A percentile compares a stretch with the other conserved stretches of the same genome.
phyloP scores from a whole-genome alignment of 768 basidiomycete species.

The Leccinum rimulosum region DNA sequence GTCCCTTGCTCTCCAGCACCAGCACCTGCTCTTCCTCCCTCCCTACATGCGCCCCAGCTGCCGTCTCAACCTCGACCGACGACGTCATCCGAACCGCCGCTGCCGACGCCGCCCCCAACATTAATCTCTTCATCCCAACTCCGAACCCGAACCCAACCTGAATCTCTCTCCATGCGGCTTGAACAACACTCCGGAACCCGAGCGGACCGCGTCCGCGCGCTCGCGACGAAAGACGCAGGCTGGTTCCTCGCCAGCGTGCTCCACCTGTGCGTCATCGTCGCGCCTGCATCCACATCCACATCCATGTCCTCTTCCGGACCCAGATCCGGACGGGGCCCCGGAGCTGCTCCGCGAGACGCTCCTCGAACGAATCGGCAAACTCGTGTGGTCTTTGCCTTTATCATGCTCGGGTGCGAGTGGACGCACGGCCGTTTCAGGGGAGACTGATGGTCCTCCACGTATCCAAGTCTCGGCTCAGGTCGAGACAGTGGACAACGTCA shows the following conservation, averaged over 20 bases:
- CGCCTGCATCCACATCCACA: background rate
- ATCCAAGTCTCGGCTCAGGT: too few relatives aligned
- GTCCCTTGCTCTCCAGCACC: background rate
- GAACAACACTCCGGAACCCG: constrained; percentile 15
- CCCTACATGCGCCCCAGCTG: background rate
- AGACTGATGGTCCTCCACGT: too few relatives aligned
- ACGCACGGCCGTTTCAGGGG: background rate
- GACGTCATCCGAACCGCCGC: background rate
- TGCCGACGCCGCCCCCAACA: background rate
- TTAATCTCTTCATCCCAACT: background rate
- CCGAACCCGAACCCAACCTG: background rate
- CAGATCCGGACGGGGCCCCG: too few relatives aligned
- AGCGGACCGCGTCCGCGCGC: constrained; percentile 19
- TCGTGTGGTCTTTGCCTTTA: constrained; percentile 14
- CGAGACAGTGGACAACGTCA: too few relatives aligned
- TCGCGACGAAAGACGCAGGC: constrained; percentile 25
- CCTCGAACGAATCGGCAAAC: constrained; percentile 23
- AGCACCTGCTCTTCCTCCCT: too few relatives aligned
- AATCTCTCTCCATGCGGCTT: constrained; percentile 3
- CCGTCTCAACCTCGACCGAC: background rate
- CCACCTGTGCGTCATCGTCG: constrained; percentile 16
- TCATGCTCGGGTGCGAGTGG: background rate
- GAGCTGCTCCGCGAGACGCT: constrained; percentile 3
- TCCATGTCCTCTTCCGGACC: background rate
- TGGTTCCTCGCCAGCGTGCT: constrained; percentile 31